Evolutionary conservation across 371 early-diverging fungal species (phyloP), one percentile per base, ranked within the genome.

Genomic region (Saksenaea oblongispora): DNA sequence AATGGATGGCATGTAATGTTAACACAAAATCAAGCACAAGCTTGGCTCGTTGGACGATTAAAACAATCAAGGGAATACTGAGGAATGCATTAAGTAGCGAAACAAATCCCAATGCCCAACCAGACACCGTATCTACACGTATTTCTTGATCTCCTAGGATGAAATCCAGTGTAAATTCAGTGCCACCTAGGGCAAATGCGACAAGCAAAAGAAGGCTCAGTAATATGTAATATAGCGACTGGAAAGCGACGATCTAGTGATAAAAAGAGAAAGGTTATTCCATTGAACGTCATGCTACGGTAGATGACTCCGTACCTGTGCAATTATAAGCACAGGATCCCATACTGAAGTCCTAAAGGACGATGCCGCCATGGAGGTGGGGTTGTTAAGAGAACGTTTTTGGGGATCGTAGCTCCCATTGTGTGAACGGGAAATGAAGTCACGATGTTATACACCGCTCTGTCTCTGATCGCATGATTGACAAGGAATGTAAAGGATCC

Each of bases 11-110:
- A 65, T 92, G 86, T 9, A 93, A 78, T 0, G 95, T 95, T 53
- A 87, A 55, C 14, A 91, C 86, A 73, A 90, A 95, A 72, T 95
- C 95, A 31, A 93, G 85, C 17, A 93, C 90, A 13, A 89, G 88
- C 56, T 81, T 82, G 5, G 95, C 90, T 31, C 95, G 84, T 58
- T 92, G 85, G n/a, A 94, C 88, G 27, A 94, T 84, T 34, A 84
- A 64, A 56, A 92, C 84, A 8, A 88, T 62, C 18, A 85, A 47
- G 18, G 75, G 83, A 26, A 87, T 83, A 14, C 74, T 76, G 36
- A 65, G 28, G 34, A 65, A 42, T 0, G 91, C 85, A 66, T 89
- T 89, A 15, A 90, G 66, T 0, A 93, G 65, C 82, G 84, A 85
- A 0, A 89, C 90, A 15, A 91, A 66, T 22, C 82, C 80, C 9